Percentiles rank a stretch among this genome's conserved stretches.
Evolutionary conservation across 2,329 filamentous ascomycete species (phyloP).

Genomic region (Zalaria obscura): DNA sequence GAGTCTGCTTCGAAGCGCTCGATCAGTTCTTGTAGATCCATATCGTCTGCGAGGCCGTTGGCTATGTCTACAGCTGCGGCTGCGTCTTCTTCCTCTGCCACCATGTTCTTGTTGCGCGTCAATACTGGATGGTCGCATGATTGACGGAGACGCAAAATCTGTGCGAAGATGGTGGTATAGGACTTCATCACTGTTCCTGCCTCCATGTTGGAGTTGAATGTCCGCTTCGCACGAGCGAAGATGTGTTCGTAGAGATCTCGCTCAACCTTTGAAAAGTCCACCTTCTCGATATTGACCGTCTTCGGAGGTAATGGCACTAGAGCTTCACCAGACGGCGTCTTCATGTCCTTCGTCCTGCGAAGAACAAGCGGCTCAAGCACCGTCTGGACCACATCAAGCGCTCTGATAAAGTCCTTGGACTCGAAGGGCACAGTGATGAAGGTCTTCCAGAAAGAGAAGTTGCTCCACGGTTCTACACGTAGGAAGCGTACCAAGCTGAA

Average conservation of each 20-base stretch:
- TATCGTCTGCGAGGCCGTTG: slow-evolving; percentile 79
- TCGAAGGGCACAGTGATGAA: slow-evolving; percentile 98
- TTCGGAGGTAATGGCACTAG: slow-evolving; percentile 73
- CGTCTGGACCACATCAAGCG: slow-evolving; percentile 91
- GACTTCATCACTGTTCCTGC: slow-evolving; percentile 89
- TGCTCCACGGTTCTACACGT: slow-evolving; percentile 92
- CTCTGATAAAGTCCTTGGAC: slow-evolving; percentile 83
- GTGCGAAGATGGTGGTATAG: slow-evolving; percentile 93
- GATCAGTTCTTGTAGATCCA: slow-evolving; percentile 82
- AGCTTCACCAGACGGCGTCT: slow-evolving; percentile 70
- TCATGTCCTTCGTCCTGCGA: slow-evolving; percentile 94
- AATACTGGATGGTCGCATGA: slow-evolving; percentile 88
- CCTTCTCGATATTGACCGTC: slow-evolving; percentile 69
- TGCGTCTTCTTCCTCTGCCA: slow-evolving; percentile 79
- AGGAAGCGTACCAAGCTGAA: slow-evolving; percentile 89
- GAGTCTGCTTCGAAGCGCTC: slow-evolving; percentile 58
- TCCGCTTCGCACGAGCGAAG: slow-evolving; percentile 65
- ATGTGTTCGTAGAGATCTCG: slow-evolving; percentile 88
- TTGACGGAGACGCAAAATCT: slow-evolving; percentile 83
- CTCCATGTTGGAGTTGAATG: slow-evolving; percentile 76
- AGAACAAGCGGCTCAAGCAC: slow-evolving; percentile 93
- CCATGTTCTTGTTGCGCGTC: slow-evolving; percentile 69
- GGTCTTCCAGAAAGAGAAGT: slow-evolving; percentile 98
- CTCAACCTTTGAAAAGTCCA: slow-evolving; percentile 75
- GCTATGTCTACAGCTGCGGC: slow-evolving; percentile 62